Percentiles rank a stretch among this genome's conserved stretches.
These are phyloP conservation scores for Carpinus viminea DNA, from an alignment of 306 rosid species.

Conservation along the genomic window DNA sequence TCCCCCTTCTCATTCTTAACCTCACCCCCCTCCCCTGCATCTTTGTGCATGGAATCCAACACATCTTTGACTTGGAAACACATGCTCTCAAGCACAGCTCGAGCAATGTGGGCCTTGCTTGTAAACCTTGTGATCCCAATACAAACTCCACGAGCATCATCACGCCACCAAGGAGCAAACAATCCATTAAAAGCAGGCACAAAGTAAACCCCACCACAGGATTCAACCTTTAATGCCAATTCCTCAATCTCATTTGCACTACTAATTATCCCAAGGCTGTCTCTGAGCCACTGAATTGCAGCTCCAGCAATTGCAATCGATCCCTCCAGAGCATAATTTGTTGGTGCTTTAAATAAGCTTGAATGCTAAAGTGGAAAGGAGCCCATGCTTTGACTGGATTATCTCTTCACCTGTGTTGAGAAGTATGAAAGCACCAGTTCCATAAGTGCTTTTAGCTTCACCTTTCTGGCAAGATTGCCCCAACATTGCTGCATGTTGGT, in stretches of 20 bases:
- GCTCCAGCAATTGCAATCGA: conserved; percentile 98
- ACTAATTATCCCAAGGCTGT: conserved; percentile 65
- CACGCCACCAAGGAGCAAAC: conserved; percentile 98
- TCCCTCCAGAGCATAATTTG: conserved; percentile 89
- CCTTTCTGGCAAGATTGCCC: conserved; percentile 82
- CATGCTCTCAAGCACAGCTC: conserved; percentile 93
- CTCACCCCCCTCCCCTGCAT: conserved; percentile 41
- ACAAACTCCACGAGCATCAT: conserved; percentile 90
- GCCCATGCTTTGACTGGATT: conserved; percentile 70
- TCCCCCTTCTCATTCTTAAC: conserved; percentile 41
- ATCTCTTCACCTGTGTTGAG: conserved; percentile 74
- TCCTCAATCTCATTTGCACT: conserved; percentile 67
- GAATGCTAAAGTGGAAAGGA: conserved; percentile 75
- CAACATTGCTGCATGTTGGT: conserved; percentile 94
- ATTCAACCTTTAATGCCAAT: conserved; percentile 61
- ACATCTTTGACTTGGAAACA: conserved; percentile 91
- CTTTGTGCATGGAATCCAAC: conserved; percentile 82
- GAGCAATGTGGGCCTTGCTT: conserved; percentile 77
- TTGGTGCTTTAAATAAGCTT: conserved; percentile 63
- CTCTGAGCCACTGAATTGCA: conserved; percentile 97
- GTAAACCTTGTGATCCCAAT: conserved; percentile 84
- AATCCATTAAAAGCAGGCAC: conserved; percentile 94
- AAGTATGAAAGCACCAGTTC: conserved; percentile 91
- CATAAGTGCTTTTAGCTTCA: conserved; percentile 90
- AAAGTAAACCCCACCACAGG: conserved; percentile 78